Evolutionary conservation across 345 rosid species (phyloP).

Genomic region (Ricinus communis): DNA sequence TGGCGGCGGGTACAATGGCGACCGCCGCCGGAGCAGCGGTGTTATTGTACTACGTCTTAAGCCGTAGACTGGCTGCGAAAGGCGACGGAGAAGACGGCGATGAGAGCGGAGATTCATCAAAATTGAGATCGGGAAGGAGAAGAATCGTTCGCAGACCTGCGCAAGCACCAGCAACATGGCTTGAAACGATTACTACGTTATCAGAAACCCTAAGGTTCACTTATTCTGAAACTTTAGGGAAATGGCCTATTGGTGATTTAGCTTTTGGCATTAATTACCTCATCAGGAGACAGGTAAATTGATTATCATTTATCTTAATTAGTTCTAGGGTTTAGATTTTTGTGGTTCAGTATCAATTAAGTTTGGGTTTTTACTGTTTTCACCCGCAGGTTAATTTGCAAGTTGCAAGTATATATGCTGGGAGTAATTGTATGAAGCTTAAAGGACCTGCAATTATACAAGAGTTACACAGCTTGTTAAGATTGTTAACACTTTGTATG

Average conservation of each 20-base stretch:
- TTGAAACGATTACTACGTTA: slow-evolving; percentile 78
- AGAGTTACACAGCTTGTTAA: slow-evolving; percentile 60
- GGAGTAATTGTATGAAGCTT: slow-evolving; percentile 56
- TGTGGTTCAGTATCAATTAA: too few relatives aligned
- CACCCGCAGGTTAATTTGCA: slow-evolving; percentile 64
- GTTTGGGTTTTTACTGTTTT: slow-evolving; percentile 5
- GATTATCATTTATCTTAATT: not conserved
- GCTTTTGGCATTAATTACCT: slow-evolving; percentile 96
- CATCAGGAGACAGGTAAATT: slow-evolving; percentile 74
- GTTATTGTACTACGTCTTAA: slow-evolving; percentile 57
- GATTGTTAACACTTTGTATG: slow-evolving; percentile 78
- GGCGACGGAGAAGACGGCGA: slow-evolving; percentile 37
- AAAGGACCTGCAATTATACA: slow-evolving; percentile 62
- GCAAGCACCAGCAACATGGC: slow-evolving; percentile 94
- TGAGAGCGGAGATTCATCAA: slow-evolving; percentile 46
- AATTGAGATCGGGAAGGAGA: slow-evolving; percentile 68
- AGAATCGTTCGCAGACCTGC: slow-evolving; percentile 71
- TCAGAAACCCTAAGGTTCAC: slow-evolving; percentile 89
- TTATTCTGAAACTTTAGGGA: slow-evolving; percentile 91
- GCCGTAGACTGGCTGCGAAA: slow-evolving; percentile 49
- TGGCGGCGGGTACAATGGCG: slow-evolving; percentile 88
- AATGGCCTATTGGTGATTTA: slow-evolving; percentile 96
- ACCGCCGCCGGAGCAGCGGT: slow-evolving; percentile 88
- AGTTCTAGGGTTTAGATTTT: not conserved
- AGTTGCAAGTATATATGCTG: slow-evolving; percentile 83